Conservation (phyloP, 805 yeast species). For the Wickerhamomyces strasburgensis region DNA sequence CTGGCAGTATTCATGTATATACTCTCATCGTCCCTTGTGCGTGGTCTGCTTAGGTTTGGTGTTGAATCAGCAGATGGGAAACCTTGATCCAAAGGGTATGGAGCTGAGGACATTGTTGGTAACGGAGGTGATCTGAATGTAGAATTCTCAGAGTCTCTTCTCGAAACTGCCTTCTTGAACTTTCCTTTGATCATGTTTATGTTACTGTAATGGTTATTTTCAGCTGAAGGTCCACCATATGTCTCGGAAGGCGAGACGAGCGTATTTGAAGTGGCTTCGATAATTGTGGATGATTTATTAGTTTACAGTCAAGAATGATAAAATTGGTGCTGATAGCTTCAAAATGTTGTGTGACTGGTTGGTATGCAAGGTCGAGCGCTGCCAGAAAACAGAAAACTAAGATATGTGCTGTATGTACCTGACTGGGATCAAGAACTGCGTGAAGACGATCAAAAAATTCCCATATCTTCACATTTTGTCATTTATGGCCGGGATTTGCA, state of each 20-base stretch:
- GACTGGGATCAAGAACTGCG: no score
- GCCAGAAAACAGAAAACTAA: no score
- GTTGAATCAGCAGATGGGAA: background rate
- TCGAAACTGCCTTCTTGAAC: slow-evolving; percentile 4
- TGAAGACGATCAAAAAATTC: no score
- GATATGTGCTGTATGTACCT: no score
- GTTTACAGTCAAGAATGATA: no score
- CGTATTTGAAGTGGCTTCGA: background rate
- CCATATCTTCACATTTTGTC: no score
- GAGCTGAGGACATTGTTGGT: background rate
- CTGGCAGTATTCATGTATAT: slow-evolving; percentile 1
- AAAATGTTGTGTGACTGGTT: no score
- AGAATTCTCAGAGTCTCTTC: slow-evolving; percentile 4
- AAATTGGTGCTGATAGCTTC: no score
- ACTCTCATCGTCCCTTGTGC: slow-evolving; percentile 8
- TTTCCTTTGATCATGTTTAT: slow-evolving; percentile 1
- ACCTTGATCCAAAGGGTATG: background rate
- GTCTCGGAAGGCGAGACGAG: background rate
- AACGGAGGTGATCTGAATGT: background rate
- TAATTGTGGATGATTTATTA: no score
- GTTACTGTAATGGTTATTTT: background rate
- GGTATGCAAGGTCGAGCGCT: no score
- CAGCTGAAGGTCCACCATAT: background rate
- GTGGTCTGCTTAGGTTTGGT: background rate
- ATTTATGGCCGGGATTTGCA: no score